Base-by-base conservation (phyloP, 495 filamentous ascomycete species). In the Tirmania nivea region DNA sequence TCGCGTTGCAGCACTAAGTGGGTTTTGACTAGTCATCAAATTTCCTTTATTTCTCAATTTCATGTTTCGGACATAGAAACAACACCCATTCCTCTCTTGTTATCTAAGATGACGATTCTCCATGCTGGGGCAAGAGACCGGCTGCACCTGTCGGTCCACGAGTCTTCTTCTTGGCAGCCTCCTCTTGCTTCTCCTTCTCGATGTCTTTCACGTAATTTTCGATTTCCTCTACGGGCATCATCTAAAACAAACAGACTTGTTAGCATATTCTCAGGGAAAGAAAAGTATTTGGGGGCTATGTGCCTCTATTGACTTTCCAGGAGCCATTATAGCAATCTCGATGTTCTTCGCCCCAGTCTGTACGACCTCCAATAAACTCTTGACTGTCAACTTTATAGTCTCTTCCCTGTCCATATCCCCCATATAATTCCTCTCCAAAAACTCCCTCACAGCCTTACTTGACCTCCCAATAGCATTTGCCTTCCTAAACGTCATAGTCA, bases 261-360 rank as follows among this genome's bases (percentile, higher is more conserved):
- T 39, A 52, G 36, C 50, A 31, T 19, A 21, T 50, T 10, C 14
- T 14, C 25, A 34, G 17, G 42, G n/a, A 14, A 54, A 52, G 1
- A 11, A 11, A 48, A 16, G 25, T 7, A 0, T 7, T 31, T 31
- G 2, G 25, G 25, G 2, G 7, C 25, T 31, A 31, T 31, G 49
- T 48, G 64, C 62, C 62, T 96, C 92, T 53, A 97, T 73, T 12
- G 72, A 62, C 72, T 90, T 83, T 49, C 85, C 89, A n/a, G 90
- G 85, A 25, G 86, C 82, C 90, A 97, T 95, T 66, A 97, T 82
- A 34, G 90, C 90, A 60, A 97, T 94, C 71, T 97, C 90, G 63
- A 97, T 97, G 68, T 97, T 97, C 78, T 97, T 97, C 31, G 90
- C 92, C 50, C 90, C 90, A 12, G 90, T 97, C 66, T 97, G 90